Evolutionary conservation across 768 basidiomycete genomes (phyloP).

Genomic region (Boletales sp.): DNA sequence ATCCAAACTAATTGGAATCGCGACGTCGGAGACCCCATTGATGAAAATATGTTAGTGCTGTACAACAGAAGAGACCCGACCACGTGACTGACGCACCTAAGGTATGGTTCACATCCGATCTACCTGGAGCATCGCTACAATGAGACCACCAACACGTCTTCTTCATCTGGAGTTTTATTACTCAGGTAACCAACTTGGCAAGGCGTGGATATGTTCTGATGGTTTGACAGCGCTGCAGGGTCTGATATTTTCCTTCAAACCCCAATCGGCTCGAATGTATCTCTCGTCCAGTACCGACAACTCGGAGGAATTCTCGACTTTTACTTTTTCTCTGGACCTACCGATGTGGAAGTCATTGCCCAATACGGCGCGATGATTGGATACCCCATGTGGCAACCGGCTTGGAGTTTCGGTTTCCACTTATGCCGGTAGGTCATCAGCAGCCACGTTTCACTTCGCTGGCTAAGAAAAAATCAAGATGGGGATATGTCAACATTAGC

Average conservation of each 20-base stretch:
- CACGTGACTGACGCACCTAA: constrained; percentile 19
- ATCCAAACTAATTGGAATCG: constrained; percentile 69
- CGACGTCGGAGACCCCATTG: constrained; percentile 58
- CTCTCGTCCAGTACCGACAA: constrained; percentile 68
- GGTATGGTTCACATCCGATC: constrained; percentile 71
- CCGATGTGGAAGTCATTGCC: constrained; percentile 53
- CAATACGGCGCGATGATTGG: constrained; percentile 71
- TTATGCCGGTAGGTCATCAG: constrained; percentile 47
- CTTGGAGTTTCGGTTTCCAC: constrained; percentile 79
- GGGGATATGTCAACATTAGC: constrained; percentile 50
- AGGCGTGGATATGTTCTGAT: constrained; percentile 2
- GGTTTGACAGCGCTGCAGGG: constrained; percentile 51
- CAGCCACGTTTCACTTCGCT: not conserved
- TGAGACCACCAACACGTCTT: constrained; percentile 42
- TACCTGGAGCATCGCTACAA: constrained; percentile 75
- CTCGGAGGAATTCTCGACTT: constrained; percentile 76
- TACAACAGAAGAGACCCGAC: not conserved
- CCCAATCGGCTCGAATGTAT: constrained; percentile 50
- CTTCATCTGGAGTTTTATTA: constrained; percentile 75
- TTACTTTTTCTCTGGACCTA: constrained; percentile 66
- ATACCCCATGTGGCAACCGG: constrained; percentile 66
- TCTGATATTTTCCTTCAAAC: constrained; percentile 68
- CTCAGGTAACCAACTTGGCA: constrained; percentile 43
- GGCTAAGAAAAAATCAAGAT: constrained; percentile 15
- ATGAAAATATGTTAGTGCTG: constrained; percentile 57